phyloP scores from a whole-genome alignment of 73 alveolate species.

The Paramecium tetraurelia region DNA sequence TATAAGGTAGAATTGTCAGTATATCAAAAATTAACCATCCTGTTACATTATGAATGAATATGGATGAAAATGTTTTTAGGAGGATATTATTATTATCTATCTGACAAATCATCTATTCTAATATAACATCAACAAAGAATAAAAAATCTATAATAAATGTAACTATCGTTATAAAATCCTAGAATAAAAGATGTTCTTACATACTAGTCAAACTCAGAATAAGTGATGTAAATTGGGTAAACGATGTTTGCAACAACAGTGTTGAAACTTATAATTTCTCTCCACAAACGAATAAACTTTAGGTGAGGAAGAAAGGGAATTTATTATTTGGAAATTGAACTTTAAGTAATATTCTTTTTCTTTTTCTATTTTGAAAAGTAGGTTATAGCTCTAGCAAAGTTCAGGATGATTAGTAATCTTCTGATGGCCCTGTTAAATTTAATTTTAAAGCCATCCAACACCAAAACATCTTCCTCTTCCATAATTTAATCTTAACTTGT shows the following conservation, averaged over 20 bases:
- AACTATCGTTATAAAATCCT: not conserved
- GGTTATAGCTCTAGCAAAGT: not conserved
- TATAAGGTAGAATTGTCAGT: slow-evolving; percentile 25
- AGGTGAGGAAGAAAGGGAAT: slow-evolving; percentile 4
- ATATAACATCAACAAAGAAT: not conserved
- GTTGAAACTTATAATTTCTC: not conserved
- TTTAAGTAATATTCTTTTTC: not conserved
- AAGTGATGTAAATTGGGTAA: not conserved
- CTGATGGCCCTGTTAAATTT: not conserved
- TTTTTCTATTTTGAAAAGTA: not conserved
- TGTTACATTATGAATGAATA: not conserved
- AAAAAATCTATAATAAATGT: not conserved
- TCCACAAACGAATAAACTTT: not conserved
- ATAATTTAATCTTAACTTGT: not conserved
- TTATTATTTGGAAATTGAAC: not conserved
- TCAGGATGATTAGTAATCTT: not conserved
- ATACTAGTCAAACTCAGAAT: not conserved
- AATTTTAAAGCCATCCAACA: not conserved
- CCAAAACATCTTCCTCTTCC: not conserved
- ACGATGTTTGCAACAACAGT: not conserved
- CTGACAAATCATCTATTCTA: not conserved
- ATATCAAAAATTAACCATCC: slow-evolving; percentile 48
- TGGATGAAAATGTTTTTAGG: not conserved
- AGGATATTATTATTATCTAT: not conserved
- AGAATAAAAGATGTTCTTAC: not conserved